Base-by-base conservation (phyloP, 495 filamentous ascomycete species). In the Penicillium soppii region DNA sequence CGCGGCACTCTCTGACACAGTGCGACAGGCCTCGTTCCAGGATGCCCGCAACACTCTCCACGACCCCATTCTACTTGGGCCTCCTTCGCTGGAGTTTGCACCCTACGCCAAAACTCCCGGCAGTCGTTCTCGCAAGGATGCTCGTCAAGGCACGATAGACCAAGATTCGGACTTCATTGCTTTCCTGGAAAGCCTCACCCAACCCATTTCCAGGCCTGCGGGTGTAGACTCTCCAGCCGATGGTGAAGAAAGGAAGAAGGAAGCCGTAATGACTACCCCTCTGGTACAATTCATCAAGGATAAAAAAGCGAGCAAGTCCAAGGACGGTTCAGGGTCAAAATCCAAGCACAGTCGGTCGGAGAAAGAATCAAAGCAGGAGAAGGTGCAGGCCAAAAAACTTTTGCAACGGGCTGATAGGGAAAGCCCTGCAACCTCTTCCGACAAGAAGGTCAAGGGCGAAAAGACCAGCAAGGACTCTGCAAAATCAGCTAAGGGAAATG, bases 121-220 rank as follows among this genome's bases (percentile, higher is more conserved):
- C 52, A 85, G 79, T 58, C 75, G 76, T 30, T 65, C 71, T 17
- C 84, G 90, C 19, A 80, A 82, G 39, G 94, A 98, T 76, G 81
- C 81, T 50, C 85, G 92, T 3, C 89, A 95, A 65, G 94, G 95
- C 36, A 95, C 90, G 5, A 97, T 98, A 50, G 94, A 98, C 57
- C 90, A 92, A 59, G 94, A 98, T 64, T 83, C 87, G 0, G 94
- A 97, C 49, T 97, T 97, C 56, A 95, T 96, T 70, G 81, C 81
- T 17, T 98, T 97, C 61, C 81, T 98, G 6, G 89, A 95, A 66
- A 85, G 82, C 41, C 79, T 96, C 7, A 94, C 91, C 3, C 87
- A 89, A 43, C 91, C 91, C 0, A 80, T 87, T 23, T 69, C 74
- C 6, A 85, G 81, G 52, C 67, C 80, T 4, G 37, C 65, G 0